Evolutionary conservation across 2,329 filamentous ascomycete genomes (phyloP), one percentile per base, ranked within the genome.

Genomic region (Aureobasidium sp.): DNA sequence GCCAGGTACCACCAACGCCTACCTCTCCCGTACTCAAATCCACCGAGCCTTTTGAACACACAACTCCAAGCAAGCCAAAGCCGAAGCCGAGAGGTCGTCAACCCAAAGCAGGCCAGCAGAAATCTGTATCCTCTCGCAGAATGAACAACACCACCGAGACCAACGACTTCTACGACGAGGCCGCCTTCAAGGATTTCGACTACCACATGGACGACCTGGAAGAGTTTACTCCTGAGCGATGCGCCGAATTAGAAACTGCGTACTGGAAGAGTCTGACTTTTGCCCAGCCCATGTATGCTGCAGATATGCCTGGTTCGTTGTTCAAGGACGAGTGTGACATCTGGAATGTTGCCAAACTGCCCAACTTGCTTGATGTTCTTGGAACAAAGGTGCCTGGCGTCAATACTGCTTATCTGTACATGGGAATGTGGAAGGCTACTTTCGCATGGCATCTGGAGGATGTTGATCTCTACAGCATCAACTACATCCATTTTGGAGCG

Each of bases 381-480:
- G 94, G 94, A 7, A 93, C 91, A 62, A 96, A 97, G 69, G 91
- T 99, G 9, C 95, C 94, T 3, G 94, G 94, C 67, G 95, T 99
- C 71, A 99, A 99, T 71, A 99, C 93, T 1, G 93, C 94, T 1
- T 99, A 99, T 71, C 84, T 99, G 1, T 99, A 99, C 72, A 82
- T 99, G 64, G 94, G 94, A 47, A 99, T 99, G 94, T 99, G 94
- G 94, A 97, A 97, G 75, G 93, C 94, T 14, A 97, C 94, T 0
- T 99, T 99, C 73, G 94, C 94, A 9, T 99, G 94, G 94, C 94
- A 99, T 82, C 78, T 99, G 59, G 94, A 99, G 73, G 94, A 99
- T 73, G 93, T 99, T 45, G 94, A 99, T 77, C 84, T 99, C 5
- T 99, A 99, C 84, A 97, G 92, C 74, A 99, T 99, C 82, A 99